These are phyloP conservation scores for Penicillium olsonii DNA, from an alignment of 2,329 filamentous ascomycete genomes.

Conservation along the genomic window DNA sequence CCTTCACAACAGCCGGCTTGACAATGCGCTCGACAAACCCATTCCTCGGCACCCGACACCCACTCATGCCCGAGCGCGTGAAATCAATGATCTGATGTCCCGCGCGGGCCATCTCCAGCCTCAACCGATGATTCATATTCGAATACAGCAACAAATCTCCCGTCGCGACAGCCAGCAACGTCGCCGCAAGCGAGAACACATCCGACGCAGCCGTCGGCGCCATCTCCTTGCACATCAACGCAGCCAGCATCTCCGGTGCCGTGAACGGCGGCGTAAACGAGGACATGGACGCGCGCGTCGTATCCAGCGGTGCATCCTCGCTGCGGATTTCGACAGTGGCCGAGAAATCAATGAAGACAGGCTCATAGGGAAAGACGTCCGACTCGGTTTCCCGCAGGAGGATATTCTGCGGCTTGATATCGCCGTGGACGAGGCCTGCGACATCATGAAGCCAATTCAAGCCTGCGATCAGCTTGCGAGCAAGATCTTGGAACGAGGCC, in stretches of 20 bases:
- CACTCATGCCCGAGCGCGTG: conserved; percentile 39
- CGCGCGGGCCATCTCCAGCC: conserved; percentile 46
- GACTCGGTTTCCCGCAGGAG: conserved; percentile 34
- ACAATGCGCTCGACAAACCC: conserved; percentile 44
- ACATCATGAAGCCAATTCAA: conserved; percentile 47
- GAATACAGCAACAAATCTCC: conserved; percentile 48
- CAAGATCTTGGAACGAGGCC: conserved; percentile 42
- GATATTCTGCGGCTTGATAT: conserved; percentile 52
- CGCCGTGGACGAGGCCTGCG: conserved; percentile 47
- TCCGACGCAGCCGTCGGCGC: conserved; percentile 44
- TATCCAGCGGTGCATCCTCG: conserved; percentile 10
- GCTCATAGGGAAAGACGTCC: conserved; percentile 37
- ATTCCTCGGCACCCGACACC: conserved; percentile 41
- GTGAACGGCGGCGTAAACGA: conserved; percentile 49
- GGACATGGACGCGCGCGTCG: conserved; percentile 31
- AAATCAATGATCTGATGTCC: conserved; percentile 47
- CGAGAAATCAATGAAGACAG: conserved; percentile 49
- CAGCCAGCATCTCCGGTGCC: conserved; percentile 46
- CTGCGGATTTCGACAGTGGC: conserved; percentile 35
- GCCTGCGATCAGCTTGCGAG: conserved; percentile 42
- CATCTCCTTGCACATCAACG: conserved; percentile 36
- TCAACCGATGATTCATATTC: conserved; percentile 40
- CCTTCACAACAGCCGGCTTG: conserved; percentile 42
- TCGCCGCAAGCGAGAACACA: conserved; percentile 50
- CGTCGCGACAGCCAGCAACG: conserved; percentile 47